Evolutionary conservation across 495 filamentous ascomycete species (phyloP).

Genomic region (Thermothielavioides terrestris): DNA sequence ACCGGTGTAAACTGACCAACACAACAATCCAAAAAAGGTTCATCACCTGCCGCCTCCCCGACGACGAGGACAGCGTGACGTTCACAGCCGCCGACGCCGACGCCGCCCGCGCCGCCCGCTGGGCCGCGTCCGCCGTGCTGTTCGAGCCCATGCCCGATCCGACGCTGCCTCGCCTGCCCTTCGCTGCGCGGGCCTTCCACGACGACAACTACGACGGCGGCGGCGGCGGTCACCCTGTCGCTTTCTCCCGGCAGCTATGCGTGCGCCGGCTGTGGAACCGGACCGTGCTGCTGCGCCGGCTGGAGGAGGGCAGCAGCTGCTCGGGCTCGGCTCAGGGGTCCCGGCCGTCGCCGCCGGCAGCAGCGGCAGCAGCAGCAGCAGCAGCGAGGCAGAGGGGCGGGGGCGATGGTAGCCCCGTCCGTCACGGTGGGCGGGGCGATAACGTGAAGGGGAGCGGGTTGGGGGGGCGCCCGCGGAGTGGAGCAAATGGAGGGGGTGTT

Average conservation of each 20-base stretch:
- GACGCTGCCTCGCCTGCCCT: too few species aligned
- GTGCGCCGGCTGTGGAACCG: conserved; percentile 25
- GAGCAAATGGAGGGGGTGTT: not conserved
- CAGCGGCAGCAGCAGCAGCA: not conserved
- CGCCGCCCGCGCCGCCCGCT: conserved; percentile 10
- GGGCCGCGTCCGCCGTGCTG: conserved; percentile 22
- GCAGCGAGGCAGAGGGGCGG: too few species aligned
- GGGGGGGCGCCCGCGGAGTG: too few species aligned
- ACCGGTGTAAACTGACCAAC: too few species aligned
- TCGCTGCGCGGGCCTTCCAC: too few species aligned
- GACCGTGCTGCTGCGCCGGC: conserved; percentile 10
- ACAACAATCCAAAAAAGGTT: too few species aligned
- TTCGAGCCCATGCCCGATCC: too few species aligned
- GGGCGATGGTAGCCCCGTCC: too few species aligned
- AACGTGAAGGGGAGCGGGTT: not conserved
- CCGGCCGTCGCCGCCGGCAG: not conserved
- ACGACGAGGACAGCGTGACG: conserved; percentile 28
- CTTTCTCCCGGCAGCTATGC: conserved; percentile 20
- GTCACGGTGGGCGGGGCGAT: not conserved
- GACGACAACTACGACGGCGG: not conserved
- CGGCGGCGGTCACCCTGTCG: not conserved
- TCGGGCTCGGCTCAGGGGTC: not conserved
- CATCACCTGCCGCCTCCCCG: conserved; percentile 29
- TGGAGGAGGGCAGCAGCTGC: conserved; percentile 23
- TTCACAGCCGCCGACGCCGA: conserved; percentile 22